These are phyloP conservation scores for Aspergillus proliferans DNA, from an alignment of 2,329 filamentous ascomycete species.

Conservation along the genomic window DNA sequence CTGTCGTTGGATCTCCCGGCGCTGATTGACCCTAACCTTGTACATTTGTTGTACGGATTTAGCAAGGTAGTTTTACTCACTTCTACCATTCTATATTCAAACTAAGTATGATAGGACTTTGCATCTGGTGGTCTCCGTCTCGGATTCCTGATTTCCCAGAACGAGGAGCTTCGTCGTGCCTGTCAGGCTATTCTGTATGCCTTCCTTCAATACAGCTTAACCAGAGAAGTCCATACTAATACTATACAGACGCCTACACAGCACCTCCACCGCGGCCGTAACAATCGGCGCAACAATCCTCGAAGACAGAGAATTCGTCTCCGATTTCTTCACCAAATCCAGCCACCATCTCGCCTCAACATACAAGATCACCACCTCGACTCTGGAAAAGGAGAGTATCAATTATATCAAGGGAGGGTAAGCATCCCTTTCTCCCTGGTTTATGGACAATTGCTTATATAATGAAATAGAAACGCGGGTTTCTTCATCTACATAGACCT, in stretches of 20 bases:
- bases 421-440: background rate
- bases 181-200: slow-evolving; percentile 22
- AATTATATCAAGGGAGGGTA: slow-evolving; percentile 30
- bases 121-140: slow-evolving; percentile 25
- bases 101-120: slow-evolving; percentile 18
- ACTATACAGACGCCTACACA: slow-evolving; percentile 19
- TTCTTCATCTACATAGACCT: slow-evolving; percentile 44
- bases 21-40: slow-evolving; percentile 42
- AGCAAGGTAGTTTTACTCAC: slow-evolving; percentile 23
- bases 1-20: slow-evolving; percentile 38
- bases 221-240: background rate
- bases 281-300: slow-evolving; percentile 26
- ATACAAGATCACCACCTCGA: slow-evolving; percentile 25
- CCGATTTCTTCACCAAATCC: slow-evolving; percentile 21
- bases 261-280: slow-evolving; percentile 19
- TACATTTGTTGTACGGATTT: slow-evolving; percentile 47
- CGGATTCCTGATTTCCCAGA: slow-evolving; percentile 22
- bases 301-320: slow-evolving; percentile 32
- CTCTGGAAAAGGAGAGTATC: slow-evolving; percentile 33
- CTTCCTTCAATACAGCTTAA: background rate
- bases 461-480: slow-evolving; percentile 32
- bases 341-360: slow-evolving; percentile 15
- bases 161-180: slow-evolving; percentile 17
- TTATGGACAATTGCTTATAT: background rate
- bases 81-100: background rate